These are phyloP conservation scores for Candida methanosorbosa DNA, from an alignment of 805 yeast species.

Conservation along the genomic window DNA sequence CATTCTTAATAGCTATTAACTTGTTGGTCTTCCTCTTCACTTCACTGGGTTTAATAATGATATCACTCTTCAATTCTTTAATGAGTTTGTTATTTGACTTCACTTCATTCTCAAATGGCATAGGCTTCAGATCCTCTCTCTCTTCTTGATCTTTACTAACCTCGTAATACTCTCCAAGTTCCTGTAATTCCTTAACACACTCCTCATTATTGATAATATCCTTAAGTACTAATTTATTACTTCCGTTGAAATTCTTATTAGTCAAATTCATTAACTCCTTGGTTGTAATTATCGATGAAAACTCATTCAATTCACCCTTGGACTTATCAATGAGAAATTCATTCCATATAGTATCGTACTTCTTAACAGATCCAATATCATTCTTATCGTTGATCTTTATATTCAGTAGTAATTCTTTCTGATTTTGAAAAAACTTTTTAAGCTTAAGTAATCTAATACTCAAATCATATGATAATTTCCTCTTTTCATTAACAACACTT, in stretches of 20 bases:
- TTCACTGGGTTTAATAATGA: too few species aligned
- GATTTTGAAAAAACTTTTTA: constrained; percentile 24
- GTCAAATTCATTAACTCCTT: constrained; percentile 25
- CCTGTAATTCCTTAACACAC: too few species aligned
- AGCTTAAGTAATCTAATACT: constrained; percentile 21
- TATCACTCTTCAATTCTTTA: too few species aligned
- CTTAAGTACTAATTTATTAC: too few species aligned
- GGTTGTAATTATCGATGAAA: constrained; percentile 12
- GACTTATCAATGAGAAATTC: constrained; percentile 9
- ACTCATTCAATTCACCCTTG: background rate
- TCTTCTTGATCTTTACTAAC: too few species aligned
- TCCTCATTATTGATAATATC: too few species aligned
- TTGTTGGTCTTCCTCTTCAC: too few species aligned
- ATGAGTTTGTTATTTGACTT: too few species aligned
- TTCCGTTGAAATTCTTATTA: constrained; percentile 16
- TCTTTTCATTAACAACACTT: constrained; percentile 17
- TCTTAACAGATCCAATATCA: constrained; percentile 20
- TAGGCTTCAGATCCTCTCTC: too few species aligned
- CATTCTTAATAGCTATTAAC: too few species aligned
- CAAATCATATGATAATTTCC: constrained; percentile 18
- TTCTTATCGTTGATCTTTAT: constrained; percentile 17
- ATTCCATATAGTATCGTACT: constrained; percentile 22
- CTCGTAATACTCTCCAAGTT: too few species aligned
- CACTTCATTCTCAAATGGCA: too few species aligned
- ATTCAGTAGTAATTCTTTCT: constrained; percentile 15